Conservation (phyloP, 1,139 yeast species). For the Saccharomyces hybrid region DNA sequence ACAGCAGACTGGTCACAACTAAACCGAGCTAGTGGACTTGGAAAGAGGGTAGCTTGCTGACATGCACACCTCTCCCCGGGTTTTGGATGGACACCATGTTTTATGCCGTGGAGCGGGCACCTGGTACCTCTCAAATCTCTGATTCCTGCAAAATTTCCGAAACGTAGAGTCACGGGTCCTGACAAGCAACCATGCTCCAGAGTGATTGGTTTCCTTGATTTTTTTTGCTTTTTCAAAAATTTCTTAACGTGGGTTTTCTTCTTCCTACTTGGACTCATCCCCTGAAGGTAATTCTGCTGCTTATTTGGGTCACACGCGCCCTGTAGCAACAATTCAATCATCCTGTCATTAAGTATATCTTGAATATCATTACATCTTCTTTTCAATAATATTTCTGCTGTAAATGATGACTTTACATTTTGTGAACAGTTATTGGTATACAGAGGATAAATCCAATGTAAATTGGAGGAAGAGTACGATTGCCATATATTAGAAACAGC, state of each 20-base stretch:
- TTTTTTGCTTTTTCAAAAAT: conserved; percentile 1
- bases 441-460: not conserved
- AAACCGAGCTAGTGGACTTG: conserved; percentile 17
- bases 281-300: conserved; percentile 1
- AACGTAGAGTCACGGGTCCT: conserved; percentile 13
- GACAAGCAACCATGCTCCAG: not conserved
- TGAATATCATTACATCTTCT: not conserved
- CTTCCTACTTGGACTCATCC: not conserved
- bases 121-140: conserved; percentile 16
- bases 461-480: not conserved
- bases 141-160: conserved; percentile 16
- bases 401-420: not conserved
- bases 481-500: not conserved
- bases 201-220: conserved; percentile 2
- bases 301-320: not conserved
- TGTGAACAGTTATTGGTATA: not conserved
- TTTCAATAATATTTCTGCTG: not conserved
- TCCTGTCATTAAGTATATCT: not conserved
- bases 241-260: conserved; percentile 3
- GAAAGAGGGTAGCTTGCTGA: conserved; percentile 11
- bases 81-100: conserved; percentile 13
- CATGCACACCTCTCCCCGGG: conserved; percentile 16
- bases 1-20: not conserved
- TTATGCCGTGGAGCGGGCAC: conserved; percentile 18
- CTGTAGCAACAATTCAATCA: not conserved